These are phyloP conservation scores for Thraustochytrium sp. DNA, from an alignment of 352 stramenopile species.

Conservation along the genomic window DNA sequence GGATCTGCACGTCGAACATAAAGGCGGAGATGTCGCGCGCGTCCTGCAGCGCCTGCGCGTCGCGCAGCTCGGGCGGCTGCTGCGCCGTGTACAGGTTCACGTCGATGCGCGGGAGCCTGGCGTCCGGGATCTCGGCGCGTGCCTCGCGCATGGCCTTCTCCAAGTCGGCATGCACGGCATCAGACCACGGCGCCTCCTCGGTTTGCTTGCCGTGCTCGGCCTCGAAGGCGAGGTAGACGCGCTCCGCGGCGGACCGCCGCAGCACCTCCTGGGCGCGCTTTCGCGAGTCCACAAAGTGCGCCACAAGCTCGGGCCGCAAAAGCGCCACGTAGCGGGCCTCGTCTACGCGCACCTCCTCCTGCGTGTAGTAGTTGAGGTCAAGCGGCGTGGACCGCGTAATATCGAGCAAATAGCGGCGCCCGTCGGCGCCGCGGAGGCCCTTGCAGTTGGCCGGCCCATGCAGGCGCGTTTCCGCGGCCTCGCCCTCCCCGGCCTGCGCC, in stretches of 20 bases:
- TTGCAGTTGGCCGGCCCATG: conserved; percentile 89
- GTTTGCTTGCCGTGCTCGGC: conserved; percentile 46
- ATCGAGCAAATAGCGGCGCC: conserved; percentile 83
- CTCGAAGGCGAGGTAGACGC: conserved; percentile 21
- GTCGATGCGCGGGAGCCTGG: conserved; percentile 65
- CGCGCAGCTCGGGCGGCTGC: neutral
- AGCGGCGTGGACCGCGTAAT: conserved; percentile 86
- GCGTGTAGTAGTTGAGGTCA: conserved; percentile 83
- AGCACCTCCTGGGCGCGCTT: neutral
- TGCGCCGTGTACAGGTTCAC: conserved; percentile 63
- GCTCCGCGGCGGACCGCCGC: neutral
- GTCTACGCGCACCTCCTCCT: conserved; percentile 59
- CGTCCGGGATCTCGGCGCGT: conserved; percentile 57
- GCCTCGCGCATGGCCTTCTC: conserved; percentile 50
- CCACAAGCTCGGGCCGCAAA: conserved; percentile 76
- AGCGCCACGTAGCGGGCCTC: conserved; percentile 79
- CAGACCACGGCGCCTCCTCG: conserved; percentile 44
- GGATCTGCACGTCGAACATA: conserved; percentile 54
- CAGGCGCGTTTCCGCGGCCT: conserved; percentile 61
- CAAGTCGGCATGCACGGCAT: conserved; percentile 45
- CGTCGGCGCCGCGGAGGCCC: conserved; percentile 87
- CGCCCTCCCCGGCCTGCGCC: conserved; percentile 49
- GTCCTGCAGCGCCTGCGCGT: conserved; percentile 61
- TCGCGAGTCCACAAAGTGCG: conserved; percentile 1
- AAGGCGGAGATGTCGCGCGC: conserved; percentile 53